Evolutionary conservation across 2,329 filamentous ascomycete species (phyloP), one percentile per base, ranked within the genome.

Genomic region (Fusarium acutatum): DNA sequence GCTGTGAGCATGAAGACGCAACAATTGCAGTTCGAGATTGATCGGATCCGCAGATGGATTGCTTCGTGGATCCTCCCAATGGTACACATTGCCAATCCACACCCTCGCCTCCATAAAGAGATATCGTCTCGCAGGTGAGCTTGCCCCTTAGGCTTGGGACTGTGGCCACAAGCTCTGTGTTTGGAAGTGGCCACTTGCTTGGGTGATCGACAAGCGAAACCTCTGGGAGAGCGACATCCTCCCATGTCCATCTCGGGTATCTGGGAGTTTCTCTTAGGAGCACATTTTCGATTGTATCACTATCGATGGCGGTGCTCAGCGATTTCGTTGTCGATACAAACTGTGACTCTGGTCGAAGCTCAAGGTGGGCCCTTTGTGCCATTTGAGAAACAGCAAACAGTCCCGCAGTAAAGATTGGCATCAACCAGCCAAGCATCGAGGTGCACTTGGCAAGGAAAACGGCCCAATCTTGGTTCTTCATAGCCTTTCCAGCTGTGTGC

Each of bases 361-460:
- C 57, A 35, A 79, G 66, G 13, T 73, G 22, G 6, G 71, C 71
- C 15, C 56, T 71, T 56, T 72, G 71, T 24, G 58, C 57, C 24
- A 78, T 49, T 20, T 75, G 72, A 14, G 66, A 64, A 28, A 78
- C 69, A 22, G 76, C 73, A 53, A 79, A 79, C 14, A 80, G 54
- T 24, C 78, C 78, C 4, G 78, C 76, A 7, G 77, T 75, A 50
- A 79, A 79, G 35, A 80, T 77, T 35, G 78, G 78, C 72, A 76
- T 72, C 50, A 78, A 26, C 76, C 76, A 78, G n/a, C 75, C 78
- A n/a, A 79, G 64, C 35, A 80, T 72, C 8, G 75, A 67, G 30
- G 72, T 74, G 26, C 56, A 67, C 46, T 76, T 79, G n/a, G 73
- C 75, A 28, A 76, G 61, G 41, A 80, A 73, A n/a, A 80, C 78